Base-by-base conservation (phyloP, 768 basidiomycete species). In the Russula dissimulans region DNA sequence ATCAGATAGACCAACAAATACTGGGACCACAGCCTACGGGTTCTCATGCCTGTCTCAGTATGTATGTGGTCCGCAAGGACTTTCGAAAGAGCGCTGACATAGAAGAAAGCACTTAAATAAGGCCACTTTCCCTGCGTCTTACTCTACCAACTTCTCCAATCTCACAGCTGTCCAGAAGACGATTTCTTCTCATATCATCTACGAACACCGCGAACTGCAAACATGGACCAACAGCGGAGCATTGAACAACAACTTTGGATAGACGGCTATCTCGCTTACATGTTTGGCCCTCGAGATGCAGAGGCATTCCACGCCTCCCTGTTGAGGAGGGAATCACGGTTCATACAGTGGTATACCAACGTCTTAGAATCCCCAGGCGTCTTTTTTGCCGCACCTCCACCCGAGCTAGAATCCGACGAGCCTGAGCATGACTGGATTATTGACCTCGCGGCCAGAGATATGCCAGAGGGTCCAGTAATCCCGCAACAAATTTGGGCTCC, bases 251-350 rank as follows among this genome's bases (percentile, higher is more conserved):
- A 51, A 3, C 60, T 57, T 17, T 48, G 42, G 26, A 18, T 62
- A 29, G 61, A 62, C 18, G 56, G 61, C n/a, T 57, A 62, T 15
- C 10, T 57, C 18, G 17, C 61, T 14, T 4, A 9, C 1, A 57
- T 31, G 46, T 53, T 62, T 38, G 56, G 26, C 4, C 44, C 56
- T 44, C 22, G 0, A 12, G 41, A 0, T 38, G 51, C 51, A 5
- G 26, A 48, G 43, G 5, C 0, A 29, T 57, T 57, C 39, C 45
- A 57, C n/a, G 10, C 26, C 41, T 8, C n/a, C 12, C 6, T 57
- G 15, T 18, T 62, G 39, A n/a, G 26, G 39, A 57, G 39, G 46
- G 22, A 22, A 14, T 1, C 32, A 7, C 6, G 3, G 3, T 5
- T 2, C n/a, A 38, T 62, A 41, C 41, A 15, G 38, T 18, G 18